A percentile compares a stretch with the other conserved stretches of the same genome.
Conservation (phyloP, 2,329 filamentous ascomycete genomes). For the Alternaria triticimaculans region DNA sequence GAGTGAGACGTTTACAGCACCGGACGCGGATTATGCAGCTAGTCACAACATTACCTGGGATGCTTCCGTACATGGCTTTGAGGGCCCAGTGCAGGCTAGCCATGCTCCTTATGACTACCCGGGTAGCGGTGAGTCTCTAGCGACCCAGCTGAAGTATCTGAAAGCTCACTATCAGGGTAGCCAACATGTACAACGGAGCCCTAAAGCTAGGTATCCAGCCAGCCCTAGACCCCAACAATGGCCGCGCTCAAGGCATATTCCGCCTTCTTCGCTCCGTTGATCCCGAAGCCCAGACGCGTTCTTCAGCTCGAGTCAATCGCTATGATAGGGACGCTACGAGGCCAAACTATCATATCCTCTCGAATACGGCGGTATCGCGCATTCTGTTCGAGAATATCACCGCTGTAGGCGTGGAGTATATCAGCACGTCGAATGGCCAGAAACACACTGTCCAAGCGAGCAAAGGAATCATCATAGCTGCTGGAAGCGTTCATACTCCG, state of each 20-base stretch:
- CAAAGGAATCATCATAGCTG: slow-evolving; percentile 64
- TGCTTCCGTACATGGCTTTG: slow-evolving; percentile 23
- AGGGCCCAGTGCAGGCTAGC: slow-evolving; percentile 31
- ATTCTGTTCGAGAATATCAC: slow-evolving; percentile 21
- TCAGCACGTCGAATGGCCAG: slow-evolving; percentile 3
- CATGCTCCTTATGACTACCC: slow-evolving; percentile 35
- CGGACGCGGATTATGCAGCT: slow-evolving; percentile 19
- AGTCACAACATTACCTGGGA: slow-evolving; percentile 30
- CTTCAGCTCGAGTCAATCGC: slow-evolving; percentile 37
- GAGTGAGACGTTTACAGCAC: slow-evolving; percentile 31
- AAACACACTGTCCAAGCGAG: slow-evolving; percentile 17
- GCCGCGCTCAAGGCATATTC: slow-evolving; percentile 41
- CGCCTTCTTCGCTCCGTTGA: slow-evolving; percentile 37
- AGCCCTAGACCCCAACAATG: slow-evolving; percentile 23
- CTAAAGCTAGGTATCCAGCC: slow-evolving; percentile 20
- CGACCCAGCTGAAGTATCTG: background rate
- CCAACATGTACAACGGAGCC: slow-evolving; percentile 28
- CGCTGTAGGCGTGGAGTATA: slow-evolving; percentile 28
- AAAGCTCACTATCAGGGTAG: slow-evolving; percentile 4
- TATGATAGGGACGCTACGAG: slow-evolving; percentile 37
- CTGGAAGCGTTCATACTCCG: slow-evolving; percentile 65
- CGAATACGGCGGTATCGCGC: slow-evolving; percentile 24
- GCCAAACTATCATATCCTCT: slow-evolving; percentile 40
- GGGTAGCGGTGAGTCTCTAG: slow-evolving; percentile 19
- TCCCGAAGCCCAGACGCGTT: slow-evolving; percentile 36